Evolutionary conservation across 352 stramenopile species (phyloP).

Genomic region (Thraustotheca clavata): DNA sequence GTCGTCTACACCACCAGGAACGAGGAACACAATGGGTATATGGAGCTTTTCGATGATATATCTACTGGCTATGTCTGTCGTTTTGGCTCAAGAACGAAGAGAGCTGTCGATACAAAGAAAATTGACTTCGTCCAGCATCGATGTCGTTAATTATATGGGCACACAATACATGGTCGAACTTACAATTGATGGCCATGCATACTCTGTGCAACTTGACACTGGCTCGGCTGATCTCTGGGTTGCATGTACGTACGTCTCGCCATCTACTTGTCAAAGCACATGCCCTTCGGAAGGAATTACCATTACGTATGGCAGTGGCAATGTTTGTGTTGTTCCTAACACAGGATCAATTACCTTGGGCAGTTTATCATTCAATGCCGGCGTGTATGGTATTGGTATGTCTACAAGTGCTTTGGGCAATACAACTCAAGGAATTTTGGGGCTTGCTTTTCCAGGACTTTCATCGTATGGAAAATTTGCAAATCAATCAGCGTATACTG

Average conservation of each 20-base stretch:
- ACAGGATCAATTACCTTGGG: slow-evolving; percentile 39
- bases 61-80: not conserved
- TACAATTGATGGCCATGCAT: slow-evolving; percentile 31
- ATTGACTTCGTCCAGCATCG: not conserved
- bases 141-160: slow-evolving; percentile 2
- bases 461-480: slow-evolving; percentile 29
- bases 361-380: slow-evolving; percentile 32
- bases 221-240: slow-evolving; percentile 74
- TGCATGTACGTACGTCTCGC: slow-evolving; percentile 45
- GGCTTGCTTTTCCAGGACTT: slow-evolving; percentile 45
- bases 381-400: slow-evolving; percentile 48
- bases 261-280: slow-evolving; percentile 30
- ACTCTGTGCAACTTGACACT: slow-evolving; percentile 57
- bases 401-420: slow-evolving; percentile 38
- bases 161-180: slow-evolving; percentile 49
- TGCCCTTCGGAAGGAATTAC: slow-evolving; percentile 33
- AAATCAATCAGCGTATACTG: slow-evolving; percentile 12
- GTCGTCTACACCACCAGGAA: not conserved
- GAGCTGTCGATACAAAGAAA: not conserved
- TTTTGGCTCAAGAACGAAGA: not conserved
- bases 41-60: not conserved
- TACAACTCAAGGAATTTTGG: slow-evolving; percentile 47
- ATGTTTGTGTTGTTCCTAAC: slow-evolving; percentile 47
- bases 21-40: not conserved
- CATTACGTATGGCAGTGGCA: slow-evolving; percentile 58